Base-by-base conservation (phyloP, 768 basidiomycete genomes). In the Russula lepida region DNA sequence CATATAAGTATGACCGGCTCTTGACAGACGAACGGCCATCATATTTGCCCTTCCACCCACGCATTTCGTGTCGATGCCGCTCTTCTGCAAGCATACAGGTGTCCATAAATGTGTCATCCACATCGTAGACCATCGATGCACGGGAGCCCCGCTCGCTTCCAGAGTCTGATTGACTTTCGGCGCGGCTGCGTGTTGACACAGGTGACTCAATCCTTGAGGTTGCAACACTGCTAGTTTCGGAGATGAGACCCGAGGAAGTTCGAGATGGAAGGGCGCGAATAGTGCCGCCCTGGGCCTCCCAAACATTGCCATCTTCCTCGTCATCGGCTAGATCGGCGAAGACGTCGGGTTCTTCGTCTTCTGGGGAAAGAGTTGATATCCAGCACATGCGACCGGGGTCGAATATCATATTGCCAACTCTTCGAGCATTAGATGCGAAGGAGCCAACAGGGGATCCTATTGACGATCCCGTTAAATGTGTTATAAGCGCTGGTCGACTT, bases 331-430 rank as follows among this genome's bases (percentile, higher is more conserved):
- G 81, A 66, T 91, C 88, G 49, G 90, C 92, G 71, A 97, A 95
- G n/a, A 94, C 89, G 70, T 98, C 94, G 7, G 91, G 90, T 70
- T 98, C 94, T 43, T 95, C 92, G 69, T 95, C 91, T 59, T 93
- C 93, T 23, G 88, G 86, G 6, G 86, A 80, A 43, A 92, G 72
- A 61, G 85, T 85, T 58, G 91, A 90, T 74, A 98, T 82, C 93
- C 93, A 98, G 70, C 92, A 91, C 94, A 98, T 98, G 27, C 85
- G 84, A 46, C 82, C 69, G 1, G 97, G 95, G 74, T 99, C 95
- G 69, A 99, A 98, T 39, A 92, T 84, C 95, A 99, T 99, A 77
- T 94, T 92, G 48, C 97, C 97, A 21, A 98, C 95, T 72, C 93
- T 85, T 60, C 92, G 84, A 39, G 92, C 87, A 53, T 89, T 89